These are phyloP conservation scores for Zygoascus meyerae DNA, from an alignment of 1,139 yeast genomes.

Conservation along the genomic window DNA sequence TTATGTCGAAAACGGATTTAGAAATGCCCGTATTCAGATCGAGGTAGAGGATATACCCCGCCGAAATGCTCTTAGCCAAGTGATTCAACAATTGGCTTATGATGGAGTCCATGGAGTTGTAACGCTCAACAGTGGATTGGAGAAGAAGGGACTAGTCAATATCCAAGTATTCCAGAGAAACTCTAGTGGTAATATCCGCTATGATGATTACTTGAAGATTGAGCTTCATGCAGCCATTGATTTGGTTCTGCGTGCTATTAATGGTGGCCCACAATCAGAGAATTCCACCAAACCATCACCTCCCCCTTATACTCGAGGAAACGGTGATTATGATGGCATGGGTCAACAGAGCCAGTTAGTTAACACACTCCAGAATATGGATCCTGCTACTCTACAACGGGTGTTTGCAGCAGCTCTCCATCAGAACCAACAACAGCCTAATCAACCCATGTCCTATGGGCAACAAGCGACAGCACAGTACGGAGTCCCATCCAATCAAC, in stretches of 20 bases:
- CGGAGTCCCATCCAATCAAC: slow-evolving; percentile 10
- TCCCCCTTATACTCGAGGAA: neutral
- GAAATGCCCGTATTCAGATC: slow-evolving; percentile 45
- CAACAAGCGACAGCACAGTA: slow-evolving; percentile 15
- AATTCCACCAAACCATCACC: neutral
- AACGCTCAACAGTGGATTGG: slow-evolving; percentile 47
- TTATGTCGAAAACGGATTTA: slow-evolving; percentile 51
- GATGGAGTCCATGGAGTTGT: slow-evolving; percentile 73
- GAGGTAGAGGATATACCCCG: slow-evolving; percentile 47
- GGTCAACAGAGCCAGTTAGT: slow-evolving; percentile 20
- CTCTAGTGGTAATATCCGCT: slow-evolving; percentile 65
- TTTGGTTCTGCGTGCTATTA: slow-evolving; percentile 31
- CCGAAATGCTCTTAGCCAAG: slow-evolving; percentile 47
- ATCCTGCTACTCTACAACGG: slow-evolving; percentile 31
- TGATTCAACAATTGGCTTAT: slow-evolving; percentile 72
- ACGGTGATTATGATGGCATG: neutral
- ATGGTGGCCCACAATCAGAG: slow-evolving; percentile 7
- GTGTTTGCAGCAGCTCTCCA: slow-evolving; percentile 29
- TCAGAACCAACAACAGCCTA: slow-evolving; percentile 23
- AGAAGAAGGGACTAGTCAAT: slow-evolving; percentile 45
- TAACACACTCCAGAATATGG: slow-evolving; percentile 28
- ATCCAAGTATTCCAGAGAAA: slow-evolving; percentile 68
- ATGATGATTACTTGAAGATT: slow-evolving; percentile 73
- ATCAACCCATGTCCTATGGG: too few relatives aligned
- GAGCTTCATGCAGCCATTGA: slow-evolving; percentile 62